These are phyloP conservation scores for Cryptococcus sp. DNA, from an alignment of 1,284 basidiomycete species.

Conservation along the genomic window DNA sequence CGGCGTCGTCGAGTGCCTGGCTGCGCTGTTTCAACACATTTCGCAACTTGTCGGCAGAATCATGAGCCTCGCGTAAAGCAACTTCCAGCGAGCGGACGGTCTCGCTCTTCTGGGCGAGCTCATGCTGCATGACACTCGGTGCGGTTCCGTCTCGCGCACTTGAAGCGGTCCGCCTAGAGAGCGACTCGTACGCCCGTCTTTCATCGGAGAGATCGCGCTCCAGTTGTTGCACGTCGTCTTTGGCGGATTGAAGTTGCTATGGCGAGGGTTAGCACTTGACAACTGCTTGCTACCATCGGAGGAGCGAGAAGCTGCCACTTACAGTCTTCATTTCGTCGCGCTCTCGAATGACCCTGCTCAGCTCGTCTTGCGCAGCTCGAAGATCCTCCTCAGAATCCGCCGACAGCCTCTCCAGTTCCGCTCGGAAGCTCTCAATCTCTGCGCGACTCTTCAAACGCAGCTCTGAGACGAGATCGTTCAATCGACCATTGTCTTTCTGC, in stretches of 20 bases:
- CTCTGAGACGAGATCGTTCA: conserved; percentile 31
- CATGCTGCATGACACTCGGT: conserved; percentile 16
- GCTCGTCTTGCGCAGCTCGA: conserved; percentile 11
- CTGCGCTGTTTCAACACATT: conserved; percentile 15
- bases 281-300: background rate
- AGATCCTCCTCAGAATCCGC: conserved; percentile 19
- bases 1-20: conserved; percentile 18
- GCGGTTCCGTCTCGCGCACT: background rate
- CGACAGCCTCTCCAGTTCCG: conserved; percentile 25
- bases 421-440: conserved; percentile 21
- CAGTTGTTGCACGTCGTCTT: conserved; percentile 14
- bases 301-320: background rate
- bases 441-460: conserved; percentile 22
- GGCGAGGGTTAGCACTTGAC: conserved; percentile 1
- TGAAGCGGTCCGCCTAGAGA: conserved; percentile 14
- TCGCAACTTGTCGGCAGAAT: conserved; percentile 16
- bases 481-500: conserved; percentile 31
- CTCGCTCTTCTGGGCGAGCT: conserved; percentile 25
- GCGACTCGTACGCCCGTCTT: conserved; percentile 16
- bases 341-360: conserved; percentile 8
- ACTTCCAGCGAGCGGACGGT: conserved; percentile 15
- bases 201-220: conserved; percentile 23
- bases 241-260: conserved; percentile 15
- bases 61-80: conserved; percentile 16
- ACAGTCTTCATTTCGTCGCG: conserved; percentile 17